A percentile compares a stretch with the other conserved stretches of the same genome.
phyloP scores from a whole-genome alignment of 148 eudicot genomes.

The Polygonum aviculare region DNA sequence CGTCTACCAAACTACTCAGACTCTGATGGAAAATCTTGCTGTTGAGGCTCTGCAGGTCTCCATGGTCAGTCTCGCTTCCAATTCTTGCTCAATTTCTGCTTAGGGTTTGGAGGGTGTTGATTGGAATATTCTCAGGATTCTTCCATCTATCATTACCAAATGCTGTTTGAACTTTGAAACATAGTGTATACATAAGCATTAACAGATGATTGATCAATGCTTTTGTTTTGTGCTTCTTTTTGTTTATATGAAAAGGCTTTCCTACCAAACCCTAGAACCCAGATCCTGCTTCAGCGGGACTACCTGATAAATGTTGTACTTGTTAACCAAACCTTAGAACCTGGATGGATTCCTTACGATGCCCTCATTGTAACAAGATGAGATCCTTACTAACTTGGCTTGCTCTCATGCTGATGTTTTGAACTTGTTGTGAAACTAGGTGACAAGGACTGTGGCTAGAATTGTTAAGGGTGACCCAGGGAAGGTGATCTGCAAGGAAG shows the following conservation, averaged over 20 bases:
- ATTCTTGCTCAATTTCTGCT: neutral
- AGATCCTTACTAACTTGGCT: neutral
- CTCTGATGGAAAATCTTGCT: slow-evolving; percentile 71
- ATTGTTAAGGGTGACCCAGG: slow-evolving; percentile 90
- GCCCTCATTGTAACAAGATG: neutral
- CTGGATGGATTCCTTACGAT: too few species aligned
- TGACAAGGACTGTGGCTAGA: slow-evolving; percentile 50
- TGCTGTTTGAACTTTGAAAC: neutral
- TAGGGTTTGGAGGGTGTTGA: neutral
- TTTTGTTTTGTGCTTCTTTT: neutral
- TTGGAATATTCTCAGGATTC: too few species aligned
- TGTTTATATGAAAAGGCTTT: neutral
- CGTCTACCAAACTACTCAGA: slow-evolving; percentile 45
- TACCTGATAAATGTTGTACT: too few species aligned
- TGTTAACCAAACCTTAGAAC: too few species aligned
- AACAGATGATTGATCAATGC: neutral
- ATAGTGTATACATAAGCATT: neutral
- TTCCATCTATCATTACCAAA: too few species aligned
- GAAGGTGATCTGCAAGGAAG: slow-evolving; percentile 78
- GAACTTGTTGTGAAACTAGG: slow-evolving; percentile 27
- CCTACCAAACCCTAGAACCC: too few species aligned
- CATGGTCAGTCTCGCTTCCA: slow-evolving; percentile 42
- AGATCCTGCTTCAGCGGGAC: too few species aligned
- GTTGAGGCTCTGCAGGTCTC: slow-evolving; percentile 61
- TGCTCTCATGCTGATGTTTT: neutral